phyloP scores from a whole-genome alignment of 2,329 filamentous ascomycete species.

The Talaromyces sp. region DNA sequence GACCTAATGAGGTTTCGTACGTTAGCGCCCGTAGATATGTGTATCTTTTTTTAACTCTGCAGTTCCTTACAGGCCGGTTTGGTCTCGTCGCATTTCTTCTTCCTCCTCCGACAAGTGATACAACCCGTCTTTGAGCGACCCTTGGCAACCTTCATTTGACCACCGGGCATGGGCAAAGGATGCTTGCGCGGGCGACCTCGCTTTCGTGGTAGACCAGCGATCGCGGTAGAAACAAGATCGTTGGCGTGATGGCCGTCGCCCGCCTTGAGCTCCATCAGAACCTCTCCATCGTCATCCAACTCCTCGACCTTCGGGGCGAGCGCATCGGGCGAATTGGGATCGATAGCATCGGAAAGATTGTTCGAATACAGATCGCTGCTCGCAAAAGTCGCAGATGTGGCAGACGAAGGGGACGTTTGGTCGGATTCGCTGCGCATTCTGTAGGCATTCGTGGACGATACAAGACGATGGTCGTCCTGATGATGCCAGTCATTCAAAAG shows the following conservation, averaged over 20 bases:
- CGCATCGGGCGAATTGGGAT: constrained; percentile 29
- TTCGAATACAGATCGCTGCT: constrained; percentile 15
- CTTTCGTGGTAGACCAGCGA: constrained; percentile 50
- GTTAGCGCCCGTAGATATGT: background rate
- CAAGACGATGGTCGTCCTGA: constrained; percentile 20
- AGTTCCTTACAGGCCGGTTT: constrained; percentile 38
- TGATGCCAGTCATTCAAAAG: constrained; percentile 16
- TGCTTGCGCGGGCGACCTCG: constrained; percentile 81
- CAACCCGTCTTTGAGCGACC: constrained; percentile 60
- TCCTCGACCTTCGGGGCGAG: constrained; percentile 55
- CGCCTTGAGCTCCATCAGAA: constrained; percentile 27
- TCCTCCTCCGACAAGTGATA: constrained; percentile 57
- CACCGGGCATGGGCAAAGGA: constrained; percentile 58
- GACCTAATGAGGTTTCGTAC: constrained; percentile 24
- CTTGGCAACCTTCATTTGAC: constrained; percentile 69
- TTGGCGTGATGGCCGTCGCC: constrained; percentile 17
- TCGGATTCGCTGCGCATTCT: constrained; percentile 20
- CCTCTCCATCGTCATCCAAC: constrained; percentile 45
- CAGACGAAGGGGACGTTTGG: constrained; percentile 23
- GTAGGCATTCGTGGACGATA: constrained; percentile 21
- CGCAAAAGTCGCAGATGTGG: constrained; percentile 27
- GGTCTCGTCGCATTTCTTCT: constrained; percentile 56
- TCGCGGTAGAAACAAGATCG: constrained; percentile 22
- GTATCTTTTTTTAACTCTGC: background rate
- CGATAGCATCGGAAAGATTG: constrained; percentile 2